Conservation (phyloP, 306 rosid genomes). For the Spatholobus suberectus region DNA sequence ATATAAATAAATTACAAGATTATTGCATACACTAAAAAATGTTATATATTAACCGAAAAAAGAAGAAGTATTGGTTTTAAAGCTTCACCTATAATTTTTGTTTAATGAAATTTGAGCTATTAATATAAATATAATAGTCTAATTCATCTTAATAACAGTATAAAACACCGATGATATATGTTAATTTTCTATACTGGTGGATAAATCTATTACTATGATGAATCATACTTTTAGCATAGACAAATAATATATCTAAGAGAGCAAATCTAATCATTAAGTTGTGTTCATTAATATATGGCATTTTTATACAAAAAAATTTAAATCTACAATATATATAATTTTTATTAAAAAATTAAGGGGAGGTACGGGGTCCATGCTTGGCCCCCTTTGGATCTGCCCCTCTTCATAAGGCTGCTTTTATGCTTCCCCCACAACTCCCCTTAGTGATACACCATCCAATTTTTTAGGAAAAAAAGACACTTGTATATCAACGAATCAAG, state of each 20-base stretch:
- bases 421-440: not conserved
- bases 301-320: not conserved
- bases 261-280: not conserved
- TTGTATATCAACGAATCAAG: not conserved
- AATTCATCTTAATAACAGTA: no score
- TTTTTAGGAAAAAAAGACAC: not conserved
- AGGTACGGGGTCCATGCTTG: not conserved
- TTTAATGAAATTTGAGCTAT: no score
- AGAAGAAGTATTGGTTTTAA: no score
- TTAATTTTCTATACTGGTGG: not conserved
- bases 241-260: not conserved
- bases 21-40: no score
- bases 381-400: not conserved
- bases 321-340: not conserved
- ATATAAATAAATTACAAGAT: no score
- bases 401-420: not conserved
- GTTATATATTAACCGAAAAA: no score
- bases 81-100: no score
- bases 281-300: not conserved
- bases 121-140: no score
- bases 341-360: no score
- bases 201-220: no score
- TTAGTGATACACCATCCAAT: not conserved
- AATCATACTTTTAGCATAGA: not conserved
- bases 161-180: no score